Percentiles rank a stretch among this genome's conserved stretches.
phyloP scores from a whole-genome alignment of 768 basidiomycete species.

The Aureoboletus auriporus region DNA sequence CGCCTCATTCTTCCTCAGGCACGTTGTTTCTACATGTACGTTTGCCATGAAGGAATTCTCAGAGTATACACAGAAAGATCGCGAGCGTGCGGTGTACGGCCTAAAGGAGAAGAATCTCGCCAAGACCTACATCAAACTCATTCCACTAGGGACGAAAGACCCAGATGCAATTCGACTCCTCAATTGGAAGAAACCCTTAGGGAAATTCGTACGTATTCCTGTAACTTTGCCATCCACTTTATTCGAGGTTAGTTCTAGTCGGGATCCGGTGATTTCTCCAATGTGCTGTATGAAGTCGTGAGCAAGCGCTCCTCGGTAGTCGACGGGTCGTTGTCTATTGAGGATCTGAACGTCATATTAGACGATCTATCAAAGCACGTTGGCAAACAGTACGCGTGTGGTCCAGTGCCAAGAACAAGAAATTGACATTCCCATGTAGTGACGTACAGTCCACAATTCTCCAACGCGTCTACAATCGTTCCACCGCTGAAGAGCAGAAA shows the following conservation, averaged over 20 bases:
- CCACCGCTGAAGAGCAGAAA: slow-evolving; percentile 84
- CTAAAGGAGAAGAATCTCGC: slow-evolving; percentile 94
- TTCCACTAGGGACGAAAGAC: slow-evolving; percentile 76
- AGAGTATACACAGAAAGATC: slow-evolving; percentile 68
- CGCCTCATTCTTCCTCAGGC: slow-evolving; percentile 90
- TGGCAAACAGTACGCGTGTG: slow-evolving; percentile 62
- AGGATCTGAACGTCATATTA: slow-evolving; percentile 76
- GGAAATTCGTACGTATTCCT: slow-evolving; percentile 49
- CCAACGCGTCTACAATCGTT: slow-evolving; percentile 69
- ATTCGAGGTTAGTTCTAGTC: slow-evolving; percentile 37
- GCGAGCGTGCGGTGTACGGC: slow-evolving; percentile 88
- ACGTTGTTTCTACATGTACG: slow-evolving; percentile 10
- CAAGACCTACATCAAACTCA: slow-evolving; percentile 86
- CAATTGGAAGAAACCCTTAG: slow-evolving; percentile 87
- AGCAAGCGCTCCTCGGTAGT: slow-evolving; percentile 77
- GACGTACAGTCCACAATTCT: slow-evolving; percentile 73
- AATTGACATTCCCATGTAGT: slow-evolving; percentile 38
- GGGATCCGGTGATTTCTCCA: slow-evolving; percentile 83
- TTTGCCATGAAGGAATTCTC: background rate
- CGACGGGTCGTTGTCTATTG: slow-evolving; percentile 71
- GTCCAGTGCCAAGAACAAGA: background rate
- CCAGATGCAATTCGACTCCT: slow-evolving; percentile 77
- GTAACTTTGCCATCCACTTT: background rate
- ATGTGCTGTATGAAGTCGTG: slow-evolving; percentile 83
- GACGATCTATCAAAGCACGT: slow-evolving; percentile 71